A percentile compares a stretch with the other conserved stretches of the same genome.
Conservation (phyloP, 495 filamentous ascomycete species). For the Penicillium subrubescens region DNA sequence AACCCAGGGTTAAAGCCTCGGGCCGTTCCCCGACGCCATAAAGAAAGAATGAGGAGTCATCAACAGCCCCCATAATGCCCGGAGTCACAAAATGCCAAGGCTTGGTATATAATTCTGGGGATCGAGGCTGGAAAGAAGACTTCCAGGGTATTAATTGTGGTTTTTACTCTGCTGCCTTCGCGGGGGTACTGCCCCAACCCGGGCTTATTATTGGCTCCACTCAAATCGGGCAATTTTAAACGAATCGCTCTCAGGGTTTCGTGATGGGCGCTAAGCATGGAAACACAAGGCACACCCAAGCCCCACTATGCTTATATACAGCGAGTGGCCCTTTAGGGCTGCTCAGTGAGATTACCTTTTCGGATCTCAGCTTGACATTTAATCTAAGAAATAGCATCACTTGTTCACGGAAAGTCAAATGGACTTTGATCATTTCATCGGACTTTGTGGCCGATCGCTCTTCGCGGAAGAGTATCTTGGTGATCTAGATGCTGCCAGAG, state of each 20-base stretch:
- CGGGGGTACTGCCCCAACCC: not conserved
- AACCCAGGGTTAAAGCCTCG: conserved; percentile 30
- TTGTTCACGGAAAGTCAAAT: no score
- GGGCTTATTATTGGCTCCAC: not conserved
- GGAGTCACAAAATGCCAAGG: conserved; percentile 11
- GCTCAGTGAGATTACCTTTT: not conserved
- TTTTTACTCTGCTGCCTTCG: conserved; percentile 7
- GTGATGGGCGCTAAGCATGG: not conserved
- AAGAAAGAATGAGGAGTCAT: conserved; percentile 30
- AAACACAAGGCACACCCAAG: not conserved
- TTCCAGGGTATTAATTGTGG: conserved; percentile 5
- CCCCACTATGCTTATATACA: not conserved
- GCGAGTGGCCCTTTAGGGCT: not conserved
- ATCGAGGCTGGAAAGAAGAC: not conserved
- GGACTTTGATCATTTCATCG: conserved; percentile 21
- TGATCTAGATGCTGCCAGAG: conserved; percentile 21
- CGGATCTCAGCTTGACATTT: no score
- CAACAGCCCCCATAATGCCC: conserved; percentile 13
- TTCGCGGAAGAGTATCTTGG: conserved; percentile 30
- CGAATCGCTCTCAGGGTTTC: conserved; percentile 7
- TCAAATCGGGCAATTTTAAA: conserved; percentile 22
- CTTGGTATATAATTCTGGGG: not conserved
- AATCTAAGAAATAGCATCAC: no score
- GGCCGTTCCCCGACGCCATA: conserved; percentile 32
- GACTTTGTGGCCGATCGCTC: conserved; percentile 23